These are phyloP conservation scores for Lepiota venenata DNA, from an alignment of 768 basidiomycete genomes.

Conservation along the genomic window DNA sequence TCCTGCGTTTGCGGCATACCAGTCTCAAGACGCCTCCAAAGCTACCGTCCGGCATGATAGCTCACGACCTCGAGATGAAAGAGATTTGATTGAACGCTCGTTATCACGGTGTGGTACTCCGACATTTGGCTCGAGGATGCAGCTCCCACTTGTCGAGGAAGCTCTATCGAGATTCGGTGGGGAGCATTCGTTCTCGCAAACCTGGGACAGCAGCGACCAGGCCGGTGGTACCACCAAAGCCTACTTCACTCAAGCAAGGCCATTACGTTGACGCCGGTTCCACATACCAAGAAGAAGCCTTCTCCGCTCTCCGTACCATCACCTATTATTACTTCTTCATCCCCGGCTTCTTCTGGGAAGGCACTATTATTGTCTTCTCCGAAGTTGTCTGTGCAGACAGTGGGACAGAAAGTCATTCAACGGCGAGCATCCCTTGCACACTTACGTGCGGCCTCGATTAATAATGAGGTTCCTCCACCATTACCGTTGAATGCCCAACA, in stretches of 20 bases:
- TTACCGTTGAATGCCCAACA: not conserved
- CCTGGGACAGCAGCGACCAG: not conserved
- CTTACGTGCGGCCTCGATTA: not conserved
- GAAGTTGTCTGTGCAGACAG: not conserved
- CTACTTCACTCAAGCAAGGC: constrained; percentile 3
- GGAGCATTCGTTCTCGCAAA: constrained; percentile 19
- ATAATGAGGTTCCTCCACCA: constrained; percentile 1
- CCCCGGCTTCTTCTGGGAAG: constrained; percentile 2
- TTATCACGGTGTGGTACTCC: constrained; percentile 55
- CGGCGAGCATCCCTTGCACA: constrained; percentile 2
- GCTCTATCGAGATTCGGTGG: constrained; percentile 38
- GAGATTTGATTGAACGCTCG: constrained; percentile 39
- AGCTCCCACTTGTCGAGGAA: constrained; percentile 44
- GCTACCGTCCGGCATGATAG: not conserved
- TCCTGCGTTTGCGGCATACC: constrained; percentile 6
- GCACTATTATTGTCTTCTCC: constrained; percentile 5
- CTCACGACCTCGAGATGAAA: constrained; percentile 10
- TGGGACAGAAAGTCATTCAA: not conserved
- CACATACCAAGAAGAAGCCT: constrained; percentile 14
- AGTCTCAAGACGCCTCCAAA: not conserved
- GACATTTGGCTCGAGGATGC: constrained; percentile 54
- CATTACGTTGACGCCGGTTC: constrained; percentile 3
- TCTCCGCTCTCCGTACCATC: constrained; percentile 15
- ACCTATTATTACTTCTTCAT: not conserved
- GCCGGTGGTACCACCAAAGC: not conserved